Conservation (phyloP, 1,284 basidiomycete genomes). For the Trametes versicolor region DNA sequence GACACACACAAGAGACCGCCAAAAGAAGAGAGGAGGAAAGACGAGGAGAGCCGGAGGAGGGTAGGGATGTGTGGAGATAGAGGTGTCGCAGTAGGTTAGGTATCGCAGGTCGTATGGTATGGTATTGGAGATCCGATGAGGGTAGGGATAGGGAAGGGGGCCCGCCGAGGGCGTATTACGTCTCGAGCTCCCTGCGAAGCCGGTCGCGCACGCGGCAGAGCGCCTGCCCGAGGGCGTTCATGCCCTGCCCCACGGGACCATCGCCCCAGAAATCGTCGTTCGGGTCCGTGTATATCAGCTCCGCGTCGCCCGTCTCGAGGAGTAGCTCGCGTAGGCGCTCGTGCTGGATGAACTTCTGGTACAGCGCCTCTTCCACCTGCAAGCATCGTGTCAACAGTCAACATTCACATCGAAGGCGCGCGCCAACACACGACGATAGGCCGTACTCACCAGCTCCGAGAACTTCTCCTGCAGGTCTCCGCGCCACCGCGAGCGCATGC, state of each 20-base stretch:
- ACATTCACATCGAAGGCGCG: constrained; percentile 8
- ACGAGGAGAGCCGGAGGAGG: background rate
- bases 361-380: constrained; percentile 71
- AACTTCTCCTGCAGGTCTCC: constrained; percentile 62
- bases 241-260: constrained; percentile 56
- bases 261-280: constrained; percentile 68
- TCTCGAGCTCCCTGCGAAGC: constrained; percentile 47
- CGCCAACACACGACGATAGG: background rate
- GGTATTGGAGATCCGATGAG: background rate
- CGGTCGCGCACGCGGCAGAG: constrained; percentile 61
- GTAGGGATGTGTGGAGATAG: background rate
- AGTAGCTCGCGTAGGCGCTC: constrained; percentile 55
- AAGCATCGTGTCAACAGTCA: background rate
- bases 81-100: constrained; percentile 5
- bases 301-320: constrained; percentile 56
- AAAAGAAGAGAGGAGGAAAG: background rate
- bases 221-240: constrained; percentile 67
- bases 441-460: constrained; percentile 51
- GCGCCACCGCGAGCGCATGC: constrained; percentile 50
- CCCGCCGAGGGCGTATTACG: constrained; percentile 5
- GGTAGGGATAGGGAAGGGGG: constrained; percentile 22
- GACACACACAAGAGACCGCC: background rate
- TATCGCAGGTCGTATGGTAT: background rate
- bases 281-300: constrained; percentile 59
- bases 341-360: constrained; percentile 71